Evolutionary conservation across 2,329 filamentous ascomycete species (phyloP), one percentile per base, ranked within the genome.

Genomic region (Sordariomycetes sp.): DNA sequence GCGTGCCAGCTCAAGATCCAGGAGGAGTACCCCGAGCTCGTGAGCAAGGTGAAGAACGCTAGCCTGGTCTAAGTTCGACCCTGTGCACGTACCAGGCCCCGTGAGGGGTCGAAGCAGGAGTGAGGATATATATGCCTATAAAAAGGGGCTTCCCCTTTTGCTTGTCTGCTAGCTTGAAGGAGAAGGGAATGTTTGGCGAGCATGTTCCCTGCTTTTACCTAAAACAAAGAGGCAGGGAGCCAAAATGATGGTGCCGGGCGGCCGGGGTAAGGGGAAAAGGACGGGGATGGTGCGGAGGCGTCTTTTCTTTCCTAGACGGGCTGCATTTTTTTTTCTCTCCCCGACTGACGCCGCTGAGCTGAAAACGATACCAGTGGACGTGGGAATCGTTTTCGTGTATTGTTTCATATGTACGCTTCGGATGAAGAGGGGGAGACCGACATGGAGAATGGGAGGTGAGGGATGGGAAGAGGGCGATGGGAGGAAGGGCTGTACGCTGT

Each of bases 1-100:
- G 82, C 94, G 66, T 97, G 94, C 61, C 94, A 99, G 73, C 82
- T 99, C 61, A 89, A 96, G 74, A 88, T 94, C 17, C 87, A 90
- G 68, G 86, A 91, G 72, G 89, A 89, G 73, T 92, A 92, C 68
- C 89, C 89, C 48, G 83, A 90, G 70, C 78, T 94, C 56, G 86
- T 87, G 15, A 82, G 80, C 53, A 53, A 56, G 54, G 54, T 57
- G 45, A 57, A 51, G 51, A 35, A 32, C 13, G 55, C 36, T 15
- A 57, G 36, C 51, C 35, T 57, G 34, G 55, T 53, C 17, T 57
- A 57, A 57, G 17, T n/a, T 22, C 22, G 45, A 17, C 13, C 15
- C 15, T 20, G 45, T 12, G 45, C 6, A 2, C 20, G 15, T 50
- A 24, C 22, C 45, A 24, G 10, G 45, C 5, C 20, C 8, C n/a